Evolutionary conservation across 2,329 filamentous ascomycete species (phyloP).

Genomic region (Penicillium oxalicum): DNA sequence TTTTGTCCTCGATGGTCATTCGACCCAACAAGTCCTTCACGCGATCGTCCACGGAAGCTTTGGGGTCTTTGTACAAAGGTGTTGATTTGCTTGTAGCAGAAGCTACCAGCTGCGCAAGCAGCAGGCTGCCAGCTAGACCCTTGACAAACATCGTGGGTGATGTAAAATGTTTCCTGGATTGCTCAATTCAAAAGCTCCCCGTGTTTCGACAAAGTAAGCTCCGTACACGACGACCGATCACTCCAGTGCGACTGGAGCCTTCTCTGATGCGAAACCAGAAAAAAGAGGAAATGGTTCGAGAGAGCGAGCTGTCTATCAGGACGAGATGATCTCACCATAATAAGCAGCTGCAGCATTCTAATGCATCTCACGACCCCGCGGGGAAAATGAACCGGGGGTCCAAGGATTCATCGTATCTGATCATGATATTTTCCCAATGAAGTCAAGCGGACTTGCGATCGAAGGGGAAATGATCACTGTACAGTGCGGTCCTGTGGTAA

Average conservation of each 20-base stretch:
- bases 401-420: slow-evolving; percentile 1
- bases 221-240: not conserved
- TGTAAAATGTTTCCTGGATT: not conserved
- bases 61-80: slow-evolving; percentile 56
- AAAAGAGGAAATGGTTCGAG: not conserved
- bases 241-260: not conserved
- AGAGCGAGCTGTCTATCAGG: not conserved
- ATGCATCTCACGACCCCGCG: slow-evolving; percentile 4
- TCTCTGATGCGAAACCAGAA: too few relatives aligned
- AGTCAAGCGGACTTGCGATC: slow-evolving; percentile 5
- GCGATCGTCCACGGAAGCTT: slow-evolving; percentile 56
- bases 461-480: not conserved
- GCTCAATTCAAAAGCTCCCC: not conserved
- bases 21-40: slow-evolving; percentile 62
- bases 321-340: not conserved
- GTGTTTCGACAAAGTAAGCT: not conserved
- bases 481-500: too few relatives aligned
- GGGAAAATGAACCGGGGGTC: not conserved
- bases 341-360: not conserved
- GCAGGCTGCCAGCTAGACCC: slow-evolving; percentile 19
- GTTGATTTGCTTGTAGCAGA: slow-evolving; percentile 13
- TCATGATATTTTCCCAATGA: not conserved
- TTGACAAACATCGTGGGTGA: slow-evolving; percentile 12
- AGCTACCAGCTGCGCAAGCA: slow-evolving; percentile 23
- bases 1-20: slow-evolving; percentile 72